Evolutionary conservation across 1,284 basidiomycete species (phyloP).

Genomic region (Cryptococcus sp.): DNA sequence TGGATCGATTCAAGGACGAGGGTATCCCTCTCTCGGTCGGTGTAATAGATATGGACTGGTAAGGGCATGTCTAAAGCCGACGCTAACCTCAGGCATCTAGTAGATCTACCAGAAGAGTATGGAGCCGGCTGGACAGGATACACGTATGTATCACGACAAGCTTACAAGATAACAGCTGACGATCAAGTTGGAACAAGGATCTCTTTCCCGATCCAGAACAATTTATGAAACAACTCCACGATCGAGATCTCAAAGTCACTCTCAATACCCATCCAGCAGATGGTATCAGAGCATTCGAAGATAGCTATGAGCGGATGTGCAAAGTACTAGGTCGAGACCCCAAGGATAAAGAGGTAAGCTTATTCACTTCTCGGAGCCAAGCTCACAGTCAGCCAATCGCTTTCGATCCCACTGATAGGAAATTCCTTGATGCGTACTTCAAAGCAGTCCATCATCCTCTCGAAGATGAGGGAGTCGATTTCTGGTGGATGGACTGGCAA

Average conservation of each 20-base stretch:
- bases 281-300: constrained; percentile 22
- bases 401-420: constrained; percentile 16
- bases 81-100: constrained; percentile 11
- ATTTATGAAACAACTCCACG: constrained; percentile 21
- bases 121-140: constrained; percentile 25
- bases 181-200: constrained; percentile 15
- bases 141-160: constrained; percentile 2
- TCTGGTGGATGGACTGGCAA: constrained; percentile 33
- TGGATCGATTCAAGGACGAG: constrained; percentile 25
- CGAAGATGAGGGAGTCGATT: constrained; percentile 26
- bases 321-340: constrained; percentile 18
- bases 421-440: constrained; percentile 21
- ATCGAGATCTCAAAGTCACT: constrained; percentile 19
- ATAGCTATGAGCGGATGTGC: constrained; percentile 17
- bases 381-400: constrained; percentile 11
- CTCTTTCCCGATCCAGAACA: constrained; percentile 24
- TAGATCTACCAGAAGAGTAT: constrained; percentile 15
- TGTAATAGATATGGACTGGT: constrained; percentile 28
- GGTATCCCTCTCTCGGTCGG: constrained; percentile 20
- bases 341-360: constrained; percentile 5
- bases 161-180: neutral
- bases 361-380: neutral
- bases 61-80: no score
- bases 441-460: constrained; percentile 15
- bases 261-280: constrained; percentile 27